Percentiles rank a stretch among this genome's conserved stretches.
phyloP scores from a whole-genome alignment of 768 basidiomycete species.

The Mycena albidolilacea region DNA sequence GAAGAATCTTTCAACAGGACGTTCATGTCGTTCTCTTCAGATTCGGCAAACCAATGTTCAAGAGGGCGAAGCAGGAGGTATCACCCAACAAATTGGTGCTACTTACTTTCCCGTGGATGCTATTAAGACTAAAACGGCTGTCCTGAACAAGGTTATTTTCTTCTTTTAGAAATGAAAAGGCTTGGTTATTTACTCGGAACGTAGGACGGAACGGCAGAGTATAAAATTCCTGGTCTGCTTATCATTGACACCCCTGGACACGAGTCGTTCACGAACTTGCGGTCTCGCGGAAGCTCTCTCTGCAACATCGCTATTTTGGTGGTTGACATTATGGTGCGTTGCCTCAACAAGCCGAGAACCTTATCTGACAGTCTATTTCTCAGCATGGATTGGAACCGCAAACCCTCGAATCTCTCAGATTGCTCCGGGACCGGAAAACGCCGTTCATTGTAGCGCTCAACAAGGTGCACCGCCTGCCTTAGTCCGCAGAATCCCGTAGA shows the following conservation, averaged over 20 bases:
- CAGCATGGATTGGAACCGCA: conserved; percentile 99
- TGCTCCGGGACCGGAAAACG: conserved; percentile 93
- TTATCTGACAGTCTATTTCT: conserved; percentile 20
- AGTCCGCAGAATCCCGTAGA: conserved; percentile 19
- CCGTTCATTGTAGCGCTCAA: conserved; percentile 99
- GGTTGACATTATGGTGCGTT: conserved; percentile 93
- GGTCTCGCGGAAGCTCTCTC: conserved; percentile 94
- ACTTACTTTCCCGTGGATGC: conserved; percentile 99
- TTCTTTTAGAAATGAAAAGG: not conserved
- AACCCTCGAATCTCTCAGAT: conserved; percentile 94
- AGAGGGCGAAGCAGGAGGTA: conserved; percentile 99
- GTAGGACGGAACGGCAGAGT: conserved; percentile 87
- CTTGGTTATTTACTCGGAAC: conserved; percentile 22
- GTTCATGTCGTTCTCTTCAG: conserved; percentile 54
- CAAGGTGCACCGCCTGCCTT: conserved; percentile 69
- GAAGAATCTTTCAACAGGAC: not conserved
- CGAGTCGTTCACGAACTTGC: conserved; percentile 98
- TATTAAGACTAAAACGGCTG: conserved; percentile 92
- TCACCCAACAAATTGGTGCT: conserved; percentile 99
- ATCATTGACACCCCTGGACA: conserved; percentile 99
- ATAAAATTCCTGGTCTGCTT: conserved; percentile 96
- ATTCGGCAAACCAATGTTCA: conserved; percentile 99
- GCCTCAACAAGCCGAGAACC: conserved; percentile 1
- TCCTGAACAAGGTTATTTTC: conserved; percentile 83
- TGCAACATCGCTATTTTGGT: conserved; percentile 99